These are phyloP conservation scores for Verticillium alfalfae DNA, from an alignment of 2,329 filamentous ascomycete species.

Conservation along the genomic window DNA sequence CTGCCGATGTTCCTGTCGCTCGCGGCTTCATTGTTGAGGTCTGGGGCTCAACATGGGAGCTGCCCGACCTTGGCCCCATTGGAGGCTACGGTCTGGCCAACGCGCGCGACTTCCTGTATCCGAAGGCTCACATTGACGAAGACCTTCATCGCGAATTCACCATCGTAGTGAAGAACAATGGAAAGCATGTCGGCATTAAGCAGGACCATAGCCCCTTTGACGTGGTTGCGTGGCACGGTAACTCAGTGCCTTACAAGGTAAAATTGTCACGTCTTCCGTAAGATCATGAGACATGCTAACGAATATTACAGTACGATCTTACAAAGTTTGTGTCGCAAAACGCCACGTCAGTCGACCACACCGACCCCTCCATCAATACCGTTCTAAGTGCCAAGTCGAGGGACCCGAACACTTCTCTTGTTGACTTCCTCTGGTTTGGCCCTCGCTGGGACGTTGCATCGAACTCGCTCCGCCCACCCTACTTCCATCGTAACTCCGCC, in stretches of 20 bases:
- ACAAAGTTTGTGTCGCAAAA: slow-evolving; percentile 42
- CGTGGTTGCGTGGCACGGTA: slow-evolving; percentile 62
- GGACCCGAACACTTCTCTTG: slow-evolving; percentile 44
- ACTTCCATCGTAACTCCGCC: slow-evolving; percentile 58
- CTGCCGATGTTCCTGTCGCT: slow-evolving; percentile 47
- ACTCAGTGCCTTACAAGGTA: slow-evolving; percentile 45
- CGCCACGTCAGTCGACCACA: slow-evolving; percentile 53
- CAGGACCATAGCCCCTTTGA: slow-evolving; percentile 61
- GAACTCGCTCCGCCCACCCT: slow-evolving; percentile 53
- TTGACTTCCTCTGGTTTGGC: slow-evolving; percentile 60
- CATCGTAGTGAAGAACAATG: slow-evolving; percentile 54
- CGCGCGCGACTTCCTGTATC: slow-evolving; percentile 57
- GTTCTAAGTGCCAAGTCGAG: slow-evolving; percentile 53
- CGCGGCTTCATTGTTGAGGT: slow-evolving; percentile 59
- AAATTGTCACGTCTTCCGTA: neutral
- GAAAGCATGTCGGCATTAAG: slow-evolving; percentile 50
- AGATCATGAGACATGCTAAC: neutral
- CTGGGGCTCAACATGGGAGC: slow-evolving; percentile 56
- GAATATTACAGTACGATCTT: slow-evolving; percentile 35
- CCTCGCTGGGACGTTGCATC: slow-evolving; percentile 56
- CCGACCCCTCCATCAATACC: slow-evolving; percentile 56
- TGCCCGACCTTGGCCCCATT: slow-evolving; percentile 61
- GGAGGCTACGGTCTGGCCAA: slow-evolving; percentile 61
- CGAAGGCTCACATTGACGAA: slow-evolving; percentile 45
- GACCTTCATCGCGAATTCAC: slow-evolving; percentile 10